Base-by-base conservation (phyloP, 78 protist genomes). In the Protostelium mycophagum region DNA sequence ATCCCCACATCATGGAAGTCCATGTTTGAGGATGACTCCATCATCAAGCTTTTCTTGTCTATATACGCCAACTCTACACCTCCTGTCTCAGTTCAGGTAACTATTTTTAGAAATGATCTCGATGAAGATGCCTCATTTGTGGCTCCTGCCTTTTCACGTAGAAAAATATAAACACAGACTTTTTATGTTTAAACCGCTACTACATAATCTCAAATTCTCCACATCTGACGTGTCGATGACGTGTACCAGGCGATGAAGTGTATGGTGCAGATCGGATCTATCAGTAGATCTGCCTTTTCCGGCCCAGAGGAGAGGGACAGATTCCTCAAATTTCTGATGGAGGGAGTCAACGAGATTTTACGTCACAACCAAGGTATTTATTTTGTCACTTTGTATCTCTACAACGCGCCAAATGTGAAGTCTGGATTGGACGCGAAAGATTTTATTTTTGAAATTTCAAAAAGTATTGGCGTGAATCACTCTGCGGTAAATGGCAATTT, bases 1-100 rank as follows among this genome's bases (percentile, higher is more conserved):
- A 86, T 86, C 28, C 95, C 95, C 0, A 85, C 93, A 0, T 29
- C 36, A n/a, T 93, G 92, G 91, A 35, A 86, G 36, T 0, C 86
- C 63, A 29, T 90, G 83, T 31, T 93, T 23, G 88, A 85, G 28
- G 89, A 90, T 16, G 89, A 87, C 34, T 84, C 34, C 90, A 84
- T 87, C n/a, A 10, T 93, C 83, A 83, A 37, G 0, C 28, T 87
- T 36, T 85, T 90, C 87, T 86, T 86, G 63, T 37, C 86, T 63
- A 39, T 90, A 83, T 88, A 90, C 91, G 29, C 28, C 73, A 89
- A 37, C 25, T 35, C 38, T 28, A 84, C 36, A 1, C 35, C 85
- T 35, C 91, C 89, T 10, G 90, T n/a, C 51, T 89, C 90, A 1
- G 88, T 36, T 73, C n/a, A 34, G 36, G 35, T 31, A 28, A 23